Base-by-base conservation (phyloP, 495 filamentous ascomycete species). In the Neurospora pannonica region DNA sequence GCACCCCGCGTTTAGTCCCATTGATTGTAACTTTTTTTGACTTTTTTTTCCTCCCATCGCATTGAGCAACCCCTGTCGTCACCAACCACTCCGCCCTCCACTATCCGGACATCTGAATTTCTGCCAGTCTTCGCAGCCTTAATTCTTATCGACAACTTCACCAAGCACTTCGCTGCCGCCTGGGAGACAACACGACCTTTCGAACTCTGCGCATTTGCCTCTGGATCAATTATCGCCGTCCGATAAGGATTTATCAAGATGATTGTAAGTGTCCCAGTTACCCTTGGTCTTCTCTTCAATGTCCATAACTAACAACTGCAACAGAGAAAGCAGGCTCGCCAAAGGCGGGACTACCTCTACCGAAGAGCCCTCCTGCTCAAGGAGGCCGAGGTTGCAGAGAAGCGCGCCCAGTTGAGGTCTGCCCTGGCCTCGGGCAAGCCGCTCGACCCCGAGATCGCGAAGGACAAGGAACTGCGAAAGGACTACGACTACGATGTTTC, bases 401-500 rank as follows among this genome's bases (percentile, higher is more conserved):
- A 97, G 82, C 88, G 96, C 78, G 89, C 94, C 37, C 92, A 95
- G 81, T 84, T 99, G 31, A 92, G 94, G 81, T 89, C 91, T 70
- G 93, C 94, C 34, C 86, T 99, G 39, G 96, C 96, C 34, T 87
- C 86, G 8, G 85, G 87, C 67, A 94, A 95, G 82, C 94, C 95
- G 9, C 87, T 99, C 48, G 92, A 96, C 75, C 89, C 93, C 43
- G 87, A 90, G 37, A 94, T 98, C 75, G 96, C 94, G 71, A 92
- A 97, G 78, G 97, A 99, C 81, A 94, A 92, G 81, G 78, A 88
- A 37, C 85, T 98, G 13, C 92, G 95, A 5, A 89, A 92, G 76
- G 94, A 98, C 80, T 98, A 92, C 85, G 95, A 95, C 78, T 99
- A 93, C 80, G 96, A 99, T 79, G 95, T 97, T 80, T 92, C 92